Evolutionary conservation across 352 stramenopile genomes (phyloP).

Genomic region (Phytophthora tubulina): DNA sequence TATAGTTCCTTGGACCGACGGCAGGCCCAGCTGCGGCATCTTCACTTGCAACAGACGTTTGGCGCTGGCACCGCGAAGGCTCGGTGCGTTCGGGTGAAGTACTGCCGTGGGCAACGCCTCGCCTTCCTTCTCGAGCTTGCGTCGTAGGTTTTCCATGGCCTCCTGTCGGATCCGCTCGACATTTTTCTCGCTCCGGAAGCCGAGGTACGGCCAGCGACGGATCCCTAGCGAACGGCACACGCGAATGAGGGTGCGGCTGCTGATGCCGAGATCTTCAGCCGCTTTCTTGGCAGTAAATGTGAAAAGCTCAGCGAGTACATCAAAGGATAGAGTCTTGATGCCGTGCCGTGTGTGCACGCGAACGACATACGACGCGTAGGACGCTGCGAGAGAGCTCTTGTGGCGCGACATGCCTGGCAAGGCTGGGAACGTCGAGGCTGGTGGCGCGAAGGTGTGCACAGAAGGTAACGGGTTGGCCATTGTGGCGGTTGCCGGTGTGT

Average conservation of each 20-base stretch:
- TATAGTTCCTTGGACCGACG: conserved; percentile 16
- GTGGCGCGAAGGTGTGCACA: conserved; percentile 30
- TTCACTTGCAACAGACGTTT: conserved; percentile 81
- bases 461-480: conserved; percentile 40
- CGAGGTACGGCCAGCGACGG: conserved; percentile 81
- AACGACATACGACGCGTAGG: conserved; percentile 67
- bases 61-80: conserved; percentile 70
- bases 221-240: conserved; percentile 82
- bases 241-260: conserved; percentile 79
- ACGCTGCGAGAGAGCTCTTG: conserved; percentile 48
- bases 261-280: conserved; percentile 79
- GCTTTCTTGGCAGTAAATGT: conserved; percentile 82
- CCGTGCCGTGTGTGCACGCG: conserved; percentile 70
- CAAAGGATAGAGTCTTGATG: conserved; percentile 85
- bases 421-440: conserved; percentile 21
- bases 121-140: conserved; percentile 67
- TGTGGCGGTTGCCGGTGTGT: conserved; percentile 9
- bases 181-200: conserved; percentile 85
- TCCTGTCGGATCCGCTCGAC: conserved; percentile 82
- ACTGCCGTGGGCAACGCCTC: conserved; percentile 45
- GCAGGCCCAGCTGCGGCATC: conserved; percentile 43
- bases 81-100: conserved; percentile 55
- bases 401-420: conserved; percentile 22
- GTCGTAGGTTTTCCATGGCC: conserved; percentile 79
- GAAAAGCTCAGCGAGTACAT: conserved; percentile 74